Base-by-base conservation (phyloP, 2,329 filamentous ascomycete genomes). In the Phaeoacremonium minimum region DNA sequence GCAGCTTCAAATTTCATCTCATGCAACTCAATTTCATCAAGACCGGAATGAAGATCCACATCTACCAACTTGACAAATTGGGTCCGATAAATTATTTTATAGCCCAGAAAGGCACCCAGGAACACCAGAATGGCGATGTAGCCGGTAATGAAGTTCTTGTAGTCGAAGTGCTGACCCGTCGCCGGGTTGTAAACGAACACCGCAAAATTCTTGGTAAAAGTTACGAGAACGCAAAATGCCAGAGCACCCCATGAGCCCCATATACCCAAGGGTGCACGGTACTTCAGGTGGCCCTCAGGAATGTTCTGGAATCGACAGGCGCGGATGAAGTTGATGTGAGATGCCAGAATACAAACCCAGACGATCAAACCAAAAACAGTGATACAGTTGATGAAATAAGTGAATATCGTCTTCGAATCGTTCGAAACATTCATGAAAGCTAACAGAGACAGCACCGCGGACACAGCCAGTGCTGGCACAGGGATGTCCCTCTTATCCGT, bases 191-290 rank as follows among this genome's bases (percentile, higher is more conserved):
- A 60, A 3, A 77, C 68, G 59, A 93, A 93, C 41, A 84, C 81
- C 38, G 76, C 71, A 61, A 80, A 93, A 69, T 88, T 90, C 74
- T 93, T 94, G 53, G 87, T 91, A 35, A 94, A 55, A 2, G 83
- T 76, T 43, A 93, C 85, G 20, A 93, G 55, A 51, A 73, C 70
- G 62, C 84, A 88, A 63, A 88, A 81, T 52, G 69, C 65, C 3
- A 93, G 69, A 0, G 83, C 83, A 41, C 67, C 65, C 53, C 79
- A 79, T 0, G 82, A 87, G 9, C 87, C 87, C 43, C 57, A 74
- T 26, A 79, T 62, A n/a, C 87, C 85, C 13, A 90, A 71, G 0
- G 87, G 87, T 0, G 86, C 83, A 13, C 70, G 70, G 56, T 83
- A 89, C 1, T 78, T 74, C 42, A 85, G 63, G 30, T 64, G 59